Base-by-base conservation (phyloP, 2,329 filamentous ascomycete genomes). In the Dactylellina leptospora region DNA sequence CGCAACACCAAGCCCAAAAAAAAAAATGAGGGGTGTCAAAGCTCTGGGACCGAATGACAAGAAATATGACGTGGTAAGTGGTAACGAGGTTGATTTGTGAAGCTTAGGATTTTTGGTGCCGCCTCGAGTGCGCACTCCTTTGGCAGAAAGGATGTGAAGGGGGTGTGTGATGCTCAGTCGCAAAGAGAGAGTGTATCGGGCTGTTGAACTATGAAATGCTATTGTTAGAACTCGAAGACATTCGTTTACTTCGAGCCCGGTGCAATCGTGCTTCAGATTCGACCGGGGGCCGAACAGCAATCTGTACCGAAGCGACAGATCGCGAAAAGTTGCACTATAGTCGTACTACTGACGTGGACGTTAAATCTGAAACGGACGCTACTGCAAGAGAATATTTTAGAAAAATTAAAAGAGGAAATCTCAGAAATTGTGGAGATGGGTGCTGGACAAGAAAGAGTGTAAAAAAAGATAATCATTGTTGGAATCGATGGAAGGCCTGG, bases 201-300 rank as follows among this genome's bases (percentile, higher is more conserved):
- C n/a, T n/a, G n/a, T n/a, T n/a, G n/a, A n/a, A n/a, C n/a, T n/a
- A 45, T 45, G 18, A 1, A 2, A 20, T 45, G 18, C 40, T 62
- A 62, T 62, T 44, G 58, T 53, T 62, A 62, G 58, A 62, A 62
- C 33, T 38, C 30, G 16, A n/a, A 61, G 58, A 62, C 58, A 62
- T 11, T 60, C 25, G 20, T 4, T 18, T 60, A 44, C 8, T 47
- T 20, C 4, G 8, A 5, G 54, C 40, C 64, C 40, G 40, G 56
- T 53, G 30, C 50, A 42, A 30, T 48, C 27, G 56, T 61, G 64
- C 64, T 70, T 70, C 64, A 70, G 42, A 23, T 45, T 56, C 18
- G 51, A 56, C 40, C 25, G 22, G 60, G 60, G 50, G 25, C 22
- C 20, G n/a, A 28, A 45, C 0, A 33, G 27, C 28, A 44, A 28